Base-by-base conservation (phyloP, 2,329 filamentous ascomycete species). In the Anisogramma anomala region DNA sequence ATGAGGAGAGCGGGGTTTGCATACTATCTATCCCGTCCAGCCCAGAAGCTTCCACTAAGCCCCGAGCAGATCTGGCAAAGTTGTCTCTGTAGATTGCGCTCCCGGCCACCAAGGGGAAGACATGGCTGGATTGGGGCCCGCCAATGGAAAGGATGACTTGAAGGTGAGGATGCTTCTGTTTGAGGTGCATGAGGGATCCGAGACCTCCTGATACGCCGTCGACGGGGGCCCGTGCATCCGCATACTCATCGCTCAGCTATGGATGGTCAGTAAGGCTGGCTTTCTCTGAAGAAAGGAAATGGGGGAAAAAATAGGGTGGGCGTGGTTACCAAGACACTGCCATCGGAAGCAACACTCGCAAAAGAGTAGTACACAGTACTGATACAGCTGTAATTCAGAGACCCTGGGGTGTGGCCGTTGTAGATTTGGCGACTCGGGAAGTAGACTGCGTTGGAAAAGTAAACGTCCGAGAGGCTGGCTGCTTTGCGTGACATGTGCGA, bases 361-460 rank as follows among this genome's bases (percentile, higher is more conserved):
- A 84, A 88, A 10, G 84, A 82, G 56, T 89, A 89, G 60, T 87
- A 88, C 19, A 88, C 77, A 55, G 86, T 81, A 50, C 81, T 87
- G 53, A 89, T 78, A 53, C 81, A 84, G 49, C 75, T 75, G 58
- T 85, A 77, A 56, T 84, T 83, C 54, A 89, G 65, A 41, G 77
- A 77, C 1, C 76, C 82, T 0, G 84, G 84, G 13, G 82, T 82
- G 52, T 84, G 76, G 48, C 79, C 74, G 42, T 72, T 69, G 61
- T 87, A 86, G 50, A 86, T 74, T 44, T 78, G 69, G 64, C 76
- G 78, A 60, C 85, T 89, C n/a, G 83, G 82, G 58, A 85, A 91
- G 63, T 89, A 91, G 14, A 86, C 81, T 17, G 80, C 84, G 59
- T 91, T 91, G 54, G 74, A 74, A 55, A 68, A 72, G 62, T 75